Conservation (phyloP, 257 asterid species). For the Phtheirospermum japonicum region DNA sequence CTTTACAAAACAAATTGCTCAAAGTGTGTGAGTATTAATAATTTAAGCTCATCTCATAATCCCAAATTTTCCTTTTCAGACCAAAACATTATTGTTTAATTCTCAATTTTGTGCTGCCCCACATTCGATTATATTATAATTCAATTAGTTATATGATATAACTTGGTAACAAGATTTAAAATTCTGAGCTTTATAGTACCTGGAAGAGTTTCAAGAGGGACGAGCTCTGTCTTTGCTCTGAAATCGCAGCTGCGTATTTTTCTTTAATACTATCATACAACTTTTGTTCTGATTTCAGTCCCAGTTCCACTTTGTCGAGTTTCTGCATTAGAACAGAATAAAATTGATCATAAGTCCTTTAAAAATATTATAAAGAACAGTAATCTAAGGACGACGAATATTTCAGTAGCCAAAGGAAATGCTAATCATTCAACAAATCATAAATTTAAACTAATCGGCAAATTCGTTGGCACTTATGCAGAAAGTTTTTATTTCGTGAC, state of each 20-base stretch:
- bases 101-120: background rate
- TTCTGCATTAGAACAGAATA: slow-evolving; percentile 42
- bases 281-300: slow-evolving; percentile 48
- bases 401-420: too few species aligned
- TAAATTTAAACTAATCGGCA: too few species aligned
- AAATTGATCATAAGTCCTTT: background rate
- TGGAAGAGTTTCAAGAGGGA: slow-evolving; percentile 63
- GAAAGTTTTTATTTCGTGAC: too few species aligned
- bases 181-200: slow-evolving; percentile 32
- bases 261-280: slow-evolving; percentile 43
- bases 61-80: background rate
- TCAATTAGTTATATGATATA: background rate
- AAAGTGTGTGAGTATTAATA: background rate
- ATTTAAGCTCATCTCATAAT: too few species aligned
- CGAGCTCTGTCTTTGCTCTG: slow-evolving; percentile 59
- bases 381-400: too few species aligned
- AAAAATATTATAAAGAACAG: too few species aligned
- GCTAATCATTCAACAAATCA: too few species aligned
- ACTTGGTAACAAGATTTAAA: background rate
- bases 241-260: slow-evolving; percentile 49
- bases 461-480: too few species aligned
- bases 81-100: background rate
- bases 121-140: background rate
- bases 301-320: slow-evolving; percentile 51
- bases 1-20: slow-evolving; percentile 6